Conservation (phyloP, 768 basidiomycete genomes). For the Kwoniella botswanensis region DNA sequence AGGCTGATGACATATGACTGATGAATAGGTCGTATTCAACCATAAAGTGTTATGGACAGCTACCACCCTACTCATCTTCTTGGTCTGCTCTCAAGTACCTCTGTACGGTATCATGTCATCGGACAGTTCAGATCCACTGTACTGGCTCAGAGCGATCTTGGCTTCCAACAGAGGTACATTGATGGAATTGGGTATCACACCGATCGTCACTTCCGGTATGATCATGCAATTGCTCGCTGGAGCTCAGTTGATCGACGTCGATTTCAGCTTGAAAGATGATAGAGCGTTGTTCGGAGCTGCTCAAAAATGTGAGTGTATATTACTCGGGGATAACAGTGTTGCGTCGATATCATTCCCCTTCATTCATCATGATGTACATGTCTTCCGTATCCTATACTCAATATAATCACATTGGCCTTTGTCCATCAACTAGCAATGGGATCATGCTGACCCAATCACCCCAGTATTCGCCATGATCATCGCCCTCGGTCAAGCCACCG, state of each 20-base stretch:
- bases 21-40: conserved; percentile 86
- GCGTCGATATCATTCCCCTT: too few species aligned
- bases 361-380: not conserved
- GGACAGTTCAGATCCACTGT: conserved; percentile 97
- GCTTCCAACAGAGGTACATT: conserved; percentile 97
- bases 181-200: conserved; percentile 98
- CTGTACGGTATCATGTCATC: conserved; percentile 99
- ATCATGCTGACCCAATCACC: not conserved
- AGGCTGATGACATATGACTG: not conserved
- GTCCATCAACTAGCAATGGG: not conserved
- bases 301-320: conserved; percentile 82
- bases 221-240: conserved; percentile 99
- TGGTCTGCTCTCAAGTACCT: conserved; percentile 98
- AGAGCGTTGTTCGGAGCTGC: conserved; percentile 92
- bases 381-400: not conserved
- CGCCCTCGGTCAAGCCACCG: conserved; percentile 92
- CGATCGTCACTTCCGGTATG: conserved; percentile 98
- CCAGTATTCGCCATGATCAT: conserved; percentile 96
- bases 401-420: not conserved
- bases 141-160: conserved; percentile 99
- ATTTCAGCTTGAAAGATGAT: conserved; percentile 96
- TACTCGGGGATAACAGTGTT: too few species aligned
- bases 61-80: conserved; percentile 97
- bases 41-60: conserved; percentile 99
- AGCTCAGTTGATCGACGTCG: conserved; percentile 95